Evolutionary conservation across 2,329 filamentous ascomycete species (phyloP).

Genomic region (Zasmidium angulare): DNA sequence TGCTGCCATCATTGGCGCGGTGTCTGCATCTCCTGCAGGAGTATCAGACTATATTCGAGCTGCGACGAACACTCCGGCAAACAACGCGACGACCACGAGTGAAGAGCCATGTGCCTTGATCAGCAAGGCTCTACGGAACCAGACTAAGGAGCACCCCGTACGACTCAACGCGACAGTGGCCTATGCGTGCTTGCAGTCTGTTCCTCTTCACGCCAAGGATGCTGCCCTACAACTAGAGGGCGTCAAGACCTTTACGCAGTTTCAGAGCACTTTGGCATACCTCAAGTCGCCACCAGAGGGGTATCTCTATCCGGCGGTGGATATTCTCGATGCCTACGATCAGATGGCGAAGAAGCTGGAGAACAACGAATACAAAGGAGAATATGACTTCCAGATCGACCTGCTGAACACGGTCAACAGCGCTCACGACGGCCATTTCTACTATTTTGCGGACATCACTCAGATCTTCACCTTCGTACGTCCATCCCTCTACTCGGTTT

Average conservation of each 20-base stretch:
- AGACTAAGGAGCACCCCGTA: not conserved
- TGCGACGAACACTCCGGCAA: not conserved
- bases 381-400: constrained; percentile 43
- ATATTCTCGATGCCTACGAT: constrained; percentile 40
- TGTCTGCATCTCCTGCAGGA: constrained; percentile 5
- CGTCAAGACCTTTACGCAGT: constrained; percentile 31
- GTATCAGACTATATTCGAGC: constrained; percentile 12
- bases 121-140: not conserved
- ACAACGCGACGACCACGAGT: not conserved
- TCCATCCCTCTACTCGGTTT: constrained; percentile 27
- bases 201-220: constrained; percentile 5
- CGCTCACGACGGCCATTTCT: constrained; percentile 44
- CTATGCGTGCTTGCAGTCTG: constrained; percentile 6
- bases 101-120: not conserved
- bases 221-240: constrained; percentile 2
- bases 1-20: not conserved
- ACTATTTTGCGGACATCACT: constrained; percentile 39
- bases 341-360: constrained; percentile 35
- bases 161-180: constrained; percentile 1
- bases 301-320: constrained; percentile 37
- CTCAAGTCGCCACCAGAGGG: constrained; percentile 39
- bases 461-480: constrained; percentile 38
- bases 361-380: constrained; percentile 34
- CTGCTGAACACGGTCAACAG: constrained; percentile 36
- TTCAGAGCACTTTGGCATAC: constrained; percentile 42